Percentiles rank a stretch among this genome's conserved stretches.
phyloP scores from a whole-genome alignment of 2,329 filamentous ascomycete species.

The Aspergillus neotritici region DNA sequence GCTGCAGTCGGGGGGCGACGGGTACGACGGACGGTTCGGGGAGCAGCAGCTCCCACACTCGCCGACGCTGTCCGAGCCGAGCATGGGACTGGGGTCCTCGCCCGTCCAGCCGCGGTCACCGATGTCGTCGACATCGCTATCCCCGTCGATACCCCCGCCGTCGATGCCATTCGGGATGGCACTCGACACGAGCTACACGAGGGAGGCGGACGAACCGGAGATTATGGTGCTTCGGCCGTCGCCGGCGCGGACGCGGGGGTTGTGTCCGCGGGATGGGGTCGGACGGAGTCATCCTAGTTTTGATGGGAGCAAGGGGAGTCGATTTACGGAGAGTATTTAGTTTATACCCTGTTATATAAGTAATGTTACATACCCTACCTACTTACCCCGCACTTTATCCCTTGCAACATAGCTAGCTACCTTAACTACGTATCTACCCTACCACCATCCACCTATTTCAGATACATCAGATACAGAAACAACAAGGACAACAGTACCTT shows the following conservation, averaged over 20 bases:
- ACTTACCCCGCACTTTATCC: conserved; percentile 8
- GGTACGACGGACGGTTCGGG: conserved; percentile 36
- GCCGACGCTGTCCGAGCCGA: conserved; percentile 24
- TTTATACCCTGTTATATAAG: conserved; percentile 2
- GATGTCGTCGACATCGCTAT: not conserved
- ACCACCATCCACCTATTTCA: no score
- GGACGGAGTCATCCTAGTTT: conserved; percentile 39
- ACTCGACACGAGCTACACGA: conserved; percentile 27
- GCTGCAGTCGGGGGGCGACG: conserved; percentile 43
- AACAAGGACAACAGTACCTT: no score
- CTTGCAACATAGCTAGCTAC: no score
- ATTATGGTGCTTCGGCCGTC: conserved; percentile 36
- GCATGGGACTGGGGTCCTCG: conserved; percentile 19
- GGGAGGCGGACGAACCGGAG: conserved; percentile 24
- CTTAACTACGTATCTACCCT: no score
- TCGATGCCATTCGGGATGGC: conserved; percentile 27
- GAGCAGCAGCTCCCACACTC: conserved; percentile 17
- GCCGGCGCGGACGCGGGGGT: conserved; percentile 35
- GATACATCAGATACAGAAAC: no score
- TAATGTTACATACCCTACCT: conserved; percentile 3
- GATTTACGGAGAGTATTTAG: conserved; percentile 38
- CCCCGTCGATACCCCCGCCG: conserved; percentile 20
- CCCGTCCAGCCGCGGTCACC: conserved; percentile 20
- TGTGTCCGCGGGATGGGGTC: conserved; percentile 33
- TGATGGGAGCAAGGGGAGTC: conserved; percentile 43